Evolutionary conservation across 2,329 filamentous ascomycete genomes (phyloP).

Genomic region (Tolypocladium sp.): DNA sequence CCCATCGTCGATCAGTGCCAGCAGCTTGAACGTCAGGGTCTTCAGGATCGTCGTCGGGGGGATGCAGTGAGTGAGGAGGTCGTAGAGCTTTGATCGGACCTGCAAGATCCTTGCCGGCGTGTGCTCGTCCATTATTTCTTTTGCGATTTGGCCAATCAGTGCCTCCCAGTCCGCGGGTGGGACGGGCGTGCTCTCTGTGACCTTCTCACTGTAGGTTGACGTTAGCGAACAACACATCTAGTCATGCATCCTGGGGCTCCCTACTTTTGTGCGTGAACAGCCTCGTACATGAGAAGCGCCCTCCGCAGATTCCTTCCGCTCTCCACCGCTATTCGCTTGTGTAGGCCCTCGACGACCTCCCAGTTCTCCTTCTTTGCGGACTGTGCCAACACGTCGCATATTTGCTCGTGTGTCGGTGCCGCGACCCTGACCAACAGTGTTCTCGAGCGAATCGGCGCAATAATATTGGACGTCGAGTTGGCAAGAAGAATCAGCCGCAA

Average conservation of each 20-base stretch:
- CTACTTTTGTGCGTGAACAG: constrained; percentile 94
- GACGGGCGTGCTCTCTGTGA: constrained; percentile 79
- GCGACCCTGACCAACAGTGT: constrained; percentile 87
- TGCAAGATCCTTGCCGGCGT: constrained; percentile 82
- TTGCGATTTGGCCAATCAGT: constrained; percentile 79
- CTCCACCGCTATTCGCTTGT: constrained; percentile 78
- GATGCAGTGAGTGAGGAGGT: constrained; percentile 94
- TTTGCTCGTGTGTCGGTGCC: constrained; percentile 78
- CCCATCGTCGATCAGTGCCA: constrained; percentile 77
- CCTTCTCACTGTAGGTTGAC: constrained; percentile 60
- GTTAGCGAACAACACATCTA: constrained; percentile 16
- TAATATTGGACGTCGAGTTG: constrained; percentile 96
- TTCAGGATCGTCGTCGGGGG: constrained; percentile 90
- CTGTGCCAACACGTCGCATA: constrained; percentile 64
- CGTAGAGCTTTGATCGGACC: constrained; percentile 91
- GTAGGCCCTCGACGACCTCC: constrained; percentile 65
- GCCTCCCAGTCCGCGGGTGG: constrained; percentile 97
- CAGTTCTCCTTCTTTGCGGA: constrained; percentile 75
- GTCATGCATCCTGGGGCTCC: constrained; percentile 15
- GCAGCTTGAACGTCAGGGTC: constrained; percentile 87
- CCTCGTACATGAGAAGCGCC: constrained; percentile 93
- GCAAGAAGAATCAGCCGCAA: constrained; percentile 83
- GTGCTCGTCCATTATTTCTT: constrained; percentile 87
- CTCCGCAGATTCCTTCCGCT: constrained; percentile 85
- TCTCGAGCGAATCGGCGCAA: constrained; percentile 91